These are phyloP conservation scores for Coemansia sp. DNA, from an alignment of 192 early-diverging fungal genomes.

Conservation along the genomic window DNA sequence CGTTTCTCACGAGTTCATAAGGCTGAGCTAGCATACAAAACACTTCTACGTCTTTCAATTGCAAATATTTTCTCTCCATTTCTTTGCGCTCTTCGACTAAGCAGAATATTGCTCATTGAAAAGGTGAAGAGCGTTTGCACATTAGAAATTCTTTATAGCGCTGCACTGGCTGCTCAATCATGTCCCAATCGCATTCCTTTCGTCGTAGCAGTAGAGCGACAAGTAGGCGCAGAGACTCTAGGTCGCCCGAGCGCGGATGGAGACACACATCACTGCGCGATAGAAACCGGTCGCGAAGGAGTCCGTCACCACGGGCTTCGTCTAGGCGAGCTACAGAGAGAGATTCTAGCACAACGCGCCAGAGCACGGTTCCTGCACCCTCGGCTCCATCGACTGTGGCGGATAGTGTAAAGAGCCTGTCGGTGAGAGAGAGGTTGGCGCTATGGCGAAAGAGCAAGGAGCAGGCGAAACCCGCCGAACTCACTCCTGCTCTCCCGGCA, in stretches of 20 bases:
- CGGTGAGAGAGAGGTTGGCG: slow-evolving; percentile 76
- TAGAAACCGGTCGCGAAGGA: background rate
- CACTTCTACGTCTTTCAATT: background rate
- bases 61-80: background rate
- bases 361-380: slow-evolving; percentile 10
- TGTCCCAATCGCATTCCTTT: slow-evolving; percentile 38
- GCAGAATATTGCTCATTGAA: background rate
- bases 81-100: background rate
- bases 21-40: too few species aligned
- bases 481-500: background rate
- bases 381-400: slow-evolving; percentile 27
- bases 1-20: too few species aligned
- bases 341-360: background rate
- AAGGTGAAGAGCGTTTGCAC: background rate
- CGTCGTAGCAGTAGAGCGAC: slow-evolving; percentile 34
- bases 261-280: background rate
- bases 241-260: slow-evolving; percentile 20
- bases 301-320: background rate
- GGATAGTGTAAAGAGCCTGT: slow-evolving; percentile 65
- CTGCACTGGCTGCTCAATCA: slow-evolving; percentile 15
- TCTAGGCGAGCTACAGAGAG: background rate
- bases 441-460: slow-evolving; percentile 77
- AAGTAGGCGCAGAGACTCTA: slow-evolving; percentile 18
- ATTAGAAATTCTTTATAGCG: background rate
- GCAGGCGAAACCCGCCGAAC: slow-evolving; percentile 12